Evolutionary conservation across 1,284 basidiomycete genomes (phyloP), one percentile per base, ranked within the genome.

Genomic region (Trametes polyzona): DNA sequence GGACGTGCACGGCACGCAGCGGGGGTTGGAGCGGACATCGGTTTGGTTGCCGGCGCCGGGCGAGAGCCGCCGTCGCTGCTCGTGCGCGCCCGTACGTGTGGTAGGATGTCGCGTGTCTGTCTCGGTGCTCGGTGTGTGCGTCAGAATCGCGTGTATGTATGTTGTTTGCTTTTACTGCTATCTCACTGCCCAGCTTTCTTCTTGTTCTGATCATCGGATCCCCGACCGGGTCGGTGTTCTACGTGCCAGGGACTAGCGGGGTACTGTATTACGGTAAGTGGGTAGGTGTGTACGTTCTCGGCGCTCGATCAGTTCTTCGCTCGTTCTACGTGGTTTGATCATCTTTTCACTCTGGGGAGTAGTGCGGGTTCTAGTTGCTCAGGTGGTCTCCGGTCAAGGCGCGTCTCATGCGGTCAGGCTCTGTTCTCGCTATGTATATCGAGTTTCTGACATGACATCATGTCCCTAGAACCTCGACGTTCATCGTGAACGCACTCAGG

Each of bases 31-130:
- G 36, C 19, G 21, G 35, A 30, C 29, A 26, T 32, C 23, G 19
- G 44, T 48, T 42, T 42, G 53, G 53, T 55, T 37, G 53, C 53
- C 53, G 46, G 53, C 29, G 39, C 43, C 43, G 27, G 5, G 43
- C n/a, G n/a, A n/a, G n/a, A n/a, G n/a, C n/a, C n/a, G n/a, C n/a
- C n/a, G n/a, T n/a, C n/a, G 10, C 17, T 16, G 12, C 39, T 36
- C 21, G 40, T 23, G 23, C 14, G 36, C 23, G n/a, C 14, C 37
- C 32, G 43, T 14, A 23, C 29, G 48, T 50, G 14, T 40, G 32
- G 48, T 39, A 41, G 33, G 44, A 35, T 44, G 17, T 35, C 32
- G 37, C 39, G 32, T 44, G 42, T 51, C 26, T 37, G 41, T 36
- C 41, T n/a, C n/a, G n/a, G n/a, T n/a, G n/a, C n/a, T n/a, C 27